Evolutionary conservation across 2,329 filamentous ascomycete species (phyloP).

Genomic region (Aspergillus candidus): DNA sequence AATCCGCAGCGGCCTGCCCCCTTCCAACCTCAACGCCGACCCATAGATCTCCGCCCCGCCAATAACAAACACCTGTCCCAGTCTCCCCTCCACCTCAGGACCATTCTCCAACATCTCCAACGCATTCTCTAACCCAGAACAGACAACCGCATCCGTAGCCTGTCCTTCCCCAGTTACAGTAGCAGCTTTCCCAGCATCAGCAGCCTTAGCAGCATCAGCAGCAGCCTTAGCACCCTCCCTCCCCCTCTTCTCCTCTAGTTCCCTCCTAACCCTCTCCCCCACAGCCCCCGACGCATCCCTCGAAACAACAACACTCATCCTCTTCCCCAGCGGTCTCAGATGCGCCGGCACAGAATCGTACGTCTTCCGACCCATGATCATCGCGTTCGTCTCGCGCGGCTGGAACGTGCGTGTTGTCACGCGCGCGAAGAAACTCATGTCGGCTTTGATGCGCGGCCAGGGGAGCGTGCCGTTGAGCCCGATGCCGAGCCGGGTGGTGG

Average conservation of each 20-base stretch:
- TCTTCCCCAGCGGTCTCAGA: slow-evolving; percentile 71
- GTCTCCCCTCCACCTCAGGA: slow-evolving; percentile 18
- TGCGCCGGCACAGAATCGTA: slow-evolving; percentile 81
- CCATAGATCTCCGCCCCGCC: slow-evolving; percentile 83
- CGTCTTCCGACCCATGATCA: slow-evolving; percentile 97
- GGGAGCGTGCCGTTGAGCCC: slow-evolving; percentile 72
- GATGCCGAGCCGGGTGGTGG: slow-evolving; percentile 73
- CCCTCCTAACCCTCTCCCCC: slow-evolving; percentile 25
- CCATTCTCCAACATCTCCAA: slow-evolving; percentile 36
- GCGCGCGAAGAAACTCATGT: slow-evolving; percentile 93
- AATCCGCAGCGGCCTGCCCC: slow-evolving; percentile 24
- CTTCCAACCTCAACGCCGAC: slow-evolving; percentile 51
- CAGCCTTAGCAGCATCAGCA: slow-evolving; percentile 4
- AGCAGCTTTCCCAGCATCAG: slow-evolving; percentile 5
- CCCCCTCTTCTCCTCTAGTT: slow-evolving; percentile 27
- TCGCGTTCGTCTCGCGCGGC: slow-evolving; percentile 53
- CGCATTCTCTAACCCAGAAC: slow-evolving; percentile 54
- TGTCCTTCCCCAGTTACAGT: slow-evolving; percentile 9
- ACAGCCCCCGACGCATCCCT: slow-evolving; percentile 30
- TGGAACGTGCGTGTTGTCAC: slow-evolving; percentile 62
- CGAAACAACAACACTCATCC: slow-evolving; percentile 77
- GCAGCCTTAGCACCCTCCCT: slow-evolving; percentile 14
- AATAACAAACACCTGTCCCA: slow-evolving; percentile 72
- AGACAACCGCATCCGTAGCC: slow-evolving; percentile 43
- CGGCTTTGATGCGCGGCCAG: slow-evolving; percentile 80